Base-by-base conservation (phyloP, 345 rosid species). In the Isatis tinctoria region DNA sequence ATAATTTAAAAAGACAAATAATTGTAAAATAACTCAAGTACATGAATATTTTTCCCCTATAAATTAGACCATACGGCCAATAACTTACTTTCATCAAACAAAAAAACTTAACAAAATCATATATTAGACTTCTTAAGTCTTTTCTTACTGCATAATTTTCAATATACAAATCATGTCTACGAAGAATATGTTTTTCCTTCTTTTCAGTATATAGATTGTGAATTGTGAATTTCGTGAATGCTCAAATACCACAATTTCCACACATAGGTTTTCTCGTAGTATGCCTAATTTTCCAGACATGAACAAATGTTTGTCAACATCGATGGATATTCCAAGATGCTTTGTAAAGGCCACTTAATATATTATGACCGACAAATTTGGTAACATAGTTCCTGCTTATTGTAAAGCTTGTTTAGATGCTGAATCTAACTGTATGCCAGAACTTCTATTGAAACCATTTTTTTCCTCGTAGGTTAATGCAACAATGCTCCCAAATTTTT, bases 401-500 rank as follows among this genome's bases (percentile, higher is more conserved):
- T 73, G 76, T 41, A 73, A 64, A 54, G 70, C 56, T 64, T 37
- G 16, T n/a, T 10, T 32, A 5, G 65, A 64, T 2, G 6, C 2
- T 16, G 71, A 73, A 73, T 49, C 48, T 6, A 43, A 56, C 2
- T 73, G 65, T 9, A 13, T 2, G 7, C 27, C 27, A 0, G n/a
- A 73, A 4, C 30, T 62, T 37, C 69, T 53, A 30, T 41, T 30
- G 18, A 10, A 11, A 6, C 30, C 65, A 0, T n/a, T 35, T 43
- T 33, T 24, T 73, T 2, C 36, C 56, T 41, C 64, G 65, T 54
- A n/a, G 44, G 35, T 1, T 65, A 4, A 73, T 43, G 24, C 47
- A 64, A 24, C 28, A 56, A 16, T 73, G 71, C 14, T 24, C 70
- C 2, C 4, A 4, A 35, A 14, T 0, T 3, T 18, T 54, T 22